Conservation (phyloP, 176 grass and related monocot species). For the Triticum dicoccoides region DNA sequence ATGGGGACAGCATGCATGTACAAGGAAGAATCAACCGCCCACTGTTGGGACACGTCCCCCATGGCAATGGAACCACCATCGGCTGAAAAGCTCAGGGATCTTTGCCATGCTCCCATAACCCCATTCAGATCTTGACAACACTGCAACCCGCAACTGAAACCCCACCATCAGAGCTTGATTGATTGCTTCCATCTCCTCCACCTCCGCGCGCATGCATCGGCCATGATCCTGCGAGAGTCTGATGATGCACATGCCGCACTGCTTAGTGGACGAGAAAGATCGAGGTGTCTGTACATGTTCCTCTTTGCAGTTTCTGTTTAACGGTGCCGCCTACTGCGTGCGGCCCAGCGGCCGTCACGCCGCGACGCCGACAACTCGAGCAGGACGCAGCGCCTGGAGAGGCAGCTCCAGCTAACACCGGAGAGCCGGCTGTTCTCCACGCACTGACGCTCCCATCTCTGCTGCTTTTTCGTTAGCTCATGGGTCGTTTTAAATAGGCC, state of each 20-base stretch:
- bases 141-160: conserved; percentile 29
- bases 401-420: no score
- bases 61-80: conserved; percentile 3
- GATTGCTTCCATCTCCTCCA: background rate
- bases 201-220: background rate
- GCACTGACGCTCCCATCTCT: no score
- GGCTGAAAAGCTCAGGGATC: background rate
- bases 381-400: no score
- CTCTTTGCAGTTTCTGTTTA: conserved; percentile 29
- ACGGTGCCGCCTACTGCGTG: no score
- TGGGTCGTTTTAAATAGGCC: no score
- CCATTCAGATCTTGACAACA: conserved; percentile 33
- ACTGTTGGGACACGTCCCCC: conserved; percentile 20
- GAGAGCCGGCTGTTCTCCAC: no score
- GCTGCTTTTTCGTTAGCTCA: no score
- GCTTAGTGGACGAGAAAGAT: background rate
- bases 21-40: conserved; percentile 25
- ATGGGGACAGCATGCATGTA: conserved; percentile 19
- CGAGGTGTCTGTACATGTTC: background rate
- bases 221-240: background rate
- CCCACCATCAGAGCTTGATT: background rate
- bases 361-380: no score
- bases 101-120: conserved; percentile 5
- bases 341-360: no score
- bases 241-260: conserved; percentile 14